Evolutionary conservation across 768 basidiomycete genomes (phyloP).

Genomic region (Boletus rubescentipes): DNA sequence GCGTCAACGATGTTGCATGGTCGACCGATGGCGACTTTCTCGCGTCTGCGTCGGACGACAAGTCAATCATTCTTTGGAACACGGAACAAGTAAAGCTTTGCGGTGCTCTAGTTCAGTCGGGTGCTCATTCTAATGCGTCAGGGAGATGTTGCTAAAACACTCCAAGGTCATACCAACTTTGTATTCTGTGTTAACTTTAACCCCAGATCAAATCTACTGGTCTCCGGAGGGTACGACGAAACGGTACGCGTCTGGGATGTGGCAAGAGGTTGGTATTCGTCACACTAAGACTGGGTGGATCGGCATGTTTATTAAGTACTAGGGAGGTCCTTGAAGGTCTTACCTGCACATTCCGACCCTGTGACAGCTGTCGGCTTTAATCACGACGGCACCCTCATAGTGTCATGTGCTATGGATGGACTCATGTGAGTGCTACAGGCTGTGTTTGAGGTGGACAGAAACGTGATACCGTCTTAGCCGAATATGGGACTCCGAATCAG

Average conservation of each 20-base stretch:
- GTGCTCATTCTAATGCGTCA: conserved; percentile 25
- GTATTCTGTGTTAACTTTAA: conserved; percentile 94
- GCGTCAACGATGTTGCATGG: conserved; percentile 91
- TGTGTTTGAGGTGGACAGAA: neutral
- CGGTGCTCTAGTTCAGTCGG: neutral
- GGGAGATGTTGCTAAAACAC: conserved; percentile 59
- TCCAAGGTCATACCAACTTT: conserved; percentile 88
- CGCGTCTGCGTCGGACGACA: conserved; percentile 93
- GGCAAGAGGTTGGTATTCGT: conserved; percentile 59
- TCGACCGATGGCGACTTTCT: conserved; percentile 77
- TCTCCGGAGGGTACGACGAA: conserved; percentile 94
- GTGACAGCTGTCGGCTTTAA: conserved; percentile 94
- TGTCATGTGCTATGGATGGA: conserved; percentile 95
- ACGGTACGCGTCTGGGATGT: conserved; percentile 98
- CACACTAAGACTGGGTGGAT: neutral
- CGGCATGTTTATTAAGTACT: neutral
- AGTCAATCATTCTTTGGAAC: conserved; percentile 84
- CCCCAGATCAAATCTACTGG: conserved; percentile 85
- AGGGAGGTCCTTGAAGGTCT: conserved; percentile 83
- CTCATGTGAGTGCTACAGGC: conserved; percentile 66
- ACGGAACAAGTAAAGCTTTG: conserved; percentile 53
- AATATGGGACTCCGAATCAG: conserved; percentile 96
- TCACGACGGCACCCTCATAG: conserved; percentile 90
- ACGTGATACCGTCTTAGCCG: conserved; percentile 54
- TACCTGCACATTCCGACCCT: conserved; percentile 97